Conservation (phyloP, 495 filamentous ascomycete genomes). For the Mytilinidion resinicola region DNA sequence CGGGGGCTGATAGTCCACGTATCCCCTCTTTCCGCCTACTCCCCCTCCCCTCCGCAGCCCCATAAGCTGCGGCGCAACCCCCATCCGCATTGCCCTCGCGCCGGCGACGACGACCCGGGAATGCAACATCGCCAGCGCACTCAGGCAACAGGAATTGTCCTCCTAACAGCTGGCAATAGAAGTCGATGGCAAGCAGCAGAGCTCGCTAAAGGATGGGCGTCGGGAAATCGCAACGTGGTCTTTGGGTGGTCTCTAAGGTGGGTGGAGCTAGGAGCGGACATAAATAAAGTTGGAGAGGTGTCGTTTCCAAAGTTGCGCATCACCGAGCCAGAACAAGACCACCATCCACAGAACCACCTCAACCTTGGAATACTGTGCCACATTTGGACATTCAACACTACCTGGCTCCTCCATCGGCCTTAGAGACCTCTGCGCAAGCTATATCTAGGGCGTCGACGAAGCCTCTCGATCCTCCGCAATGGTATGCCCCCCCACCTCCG, state of each 20-base stretch:
- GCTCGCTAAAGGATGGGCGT: not conserved
- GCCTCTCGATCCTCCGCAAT: slow-evolving; percentile 1
- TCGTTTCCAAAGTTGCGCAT: too few relatives aligned
- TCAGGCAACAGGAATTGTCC: not conserved
- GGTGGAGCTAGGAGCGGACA: too few relatives aligned
- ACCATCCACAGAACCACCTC: too few relatives aligned
- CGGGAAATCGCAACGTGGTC: slow-evolving; percentile 1
- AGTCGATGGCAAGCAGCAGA: not conserved
- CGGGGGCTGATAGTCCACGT: not conserved
- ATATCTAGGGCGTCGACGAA: not conserved
- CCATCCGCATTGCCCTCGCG: not conserved
- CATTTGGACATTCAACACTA: too few relatives aligned
- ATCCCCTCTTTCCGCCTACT: not conserved
- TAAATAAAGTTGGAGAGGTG: too few relatives aligned
- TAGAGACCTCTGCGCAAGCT: too few relatives aligned
- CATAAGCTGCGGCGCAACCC: not conserved
- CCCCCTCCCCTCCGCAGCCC: not conserved
- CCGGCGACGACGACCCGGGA: not conserved
- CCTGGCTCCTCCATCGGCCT: too few relatives aligned
- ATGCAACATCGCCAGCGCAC: not conserved
- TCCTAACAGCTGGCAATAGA: not conserved
- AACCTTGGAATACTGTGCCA: too few relatives aligned
- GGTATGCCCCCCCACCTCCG: not conserved
- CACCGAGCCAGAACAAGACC: too few relatives aligned
- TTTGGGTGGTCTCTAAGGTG: not conserved